Base-by-base conservation (phyloP, 2,329 filamentous ascomycete species). In the Pseudocercospora macadamiae region DNA sequence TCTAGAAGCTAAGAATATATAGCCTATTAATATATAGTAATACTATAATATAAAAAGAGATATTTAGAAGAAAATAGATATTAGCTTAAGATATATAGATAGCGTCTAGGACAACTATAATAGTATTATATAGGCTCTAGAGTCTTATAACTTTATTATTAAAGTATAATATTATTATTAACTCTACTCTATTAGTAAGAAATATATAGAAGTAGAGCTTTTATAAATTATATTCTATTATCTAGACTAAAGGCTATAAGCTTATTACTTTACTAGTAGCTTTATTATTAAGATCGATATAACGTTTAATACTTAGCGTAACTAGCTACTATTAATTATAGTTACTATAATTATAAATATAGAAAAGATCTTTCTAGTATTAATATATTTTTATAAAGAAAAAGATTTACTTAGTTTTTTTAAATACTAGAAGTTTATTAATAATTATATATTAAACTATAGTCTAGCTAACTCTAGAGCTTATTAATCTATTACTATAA, bases 401-500 rank as follows among this genome's bases (percentile, higher is more conserved):
- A 16, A 36, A 36, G 34, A 36, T n/a, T n/a, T n/a, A 7, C 12
- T 16, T 7, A 8, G 66, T 30, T 5, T 64, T 32, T 2, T 51
- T 25, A 9, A 63, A 19, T 51, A 71, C 65, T 3, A 53, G 12
- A 59, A 32, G 39, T 48, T 54, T 16, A 54, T 16, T 23, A n/a
- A 25, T 32, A 53, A 18, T 12, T 54, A 26, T 49, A 30, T 54
- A 16, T 26, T 52, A 19, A 47, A 19, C 28, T 60, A 64, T 44
- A 62, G 36, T 0, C 53, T 53, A n/a, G n/a, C n/a, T 56, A 62
- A 63, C 49, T 72, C 71, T 8, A 60, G 62, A 6, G 67, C 62
- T 25, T 64, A 14, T 37, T 67, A 53, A 7, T 66, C 60, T n/a
- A 72, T 51, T 32, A 70, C 59, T 34, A 66, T 57, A 19, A 71